Evolutionary conservation across 2,329 filamentous ascomycete genomes (phyloP).

Genomic region (Stachybotrys chartarum): DNA sequence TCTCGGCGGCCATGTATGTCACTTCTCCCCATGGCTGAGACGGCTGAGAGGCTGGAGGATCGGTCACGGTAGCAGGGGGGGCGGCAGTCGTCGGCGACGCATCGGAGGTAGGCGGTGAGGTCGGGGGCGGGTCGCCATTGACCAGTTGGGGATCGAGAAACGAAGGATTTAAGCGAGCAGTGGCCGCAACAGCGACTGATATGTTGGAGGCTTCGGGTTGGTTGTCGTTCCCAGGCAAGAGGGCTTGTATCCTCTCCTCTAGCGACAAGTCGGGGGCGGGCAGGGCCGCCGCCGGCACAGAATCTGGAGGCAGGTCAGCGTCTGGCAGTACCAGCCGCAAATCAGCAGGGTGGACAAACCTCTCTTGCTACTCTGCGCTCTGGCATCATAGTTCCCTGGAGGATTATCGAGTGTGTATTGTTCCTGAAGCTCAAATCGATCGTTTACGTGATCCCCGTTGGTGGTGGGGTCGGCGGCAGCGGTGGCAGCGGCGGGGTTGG

Average conservation of each 20-base stretch:
- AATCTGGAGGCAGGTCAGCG: constrained; percentile 9
- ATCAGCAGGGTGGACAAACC: constrained; percentile 8
- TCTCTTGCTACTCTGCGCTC: constrained; percentile 15
- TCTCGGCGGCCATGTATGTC: constrained; percentile 35
- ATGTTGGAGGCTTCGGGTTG: constrained; percentile 40
- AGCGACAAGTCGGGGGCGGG: constrained; percentile 29
- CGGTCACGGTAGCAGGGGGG: constrained; percentile 12
- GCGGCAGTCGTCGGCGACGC: constrained; percentile 12
- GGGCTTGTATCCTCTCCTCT: constrained; percentile 44
- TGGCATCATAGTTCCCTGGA: constrained; percentile 39
- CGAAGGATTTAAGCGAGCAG: constrained; percentile 46
- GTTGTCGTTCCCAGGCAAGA: constrained; percentile 28
- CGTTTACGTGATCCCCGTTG: constrained; percentile 16
- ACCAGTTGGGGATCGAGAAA: constrained; percentile 46
- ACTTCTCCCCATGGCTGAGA: constrained; percentile 43
- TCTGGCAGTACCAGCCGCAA: too few species aligned
- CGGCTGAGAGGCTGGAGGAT: constrained; percentile 28
- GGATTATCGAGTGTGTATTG: constrained; percentile 53
- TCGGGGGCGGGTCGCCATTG: constrained; percentile 19
- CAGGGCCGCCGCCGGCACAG: constrained; percentile 14
- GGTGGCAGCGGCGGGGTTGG: constrained; percentile 18
- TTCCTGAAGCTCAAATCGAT: constrained; percentile 48
- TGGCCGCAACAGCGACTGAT: constrained; percentile 49
- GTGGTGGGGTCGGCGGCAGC: constrained; percentile 18
- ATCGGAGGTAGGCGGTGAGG: constrained; percentile 19